Percentiles rank a stretch among this genome's conserved stretches.
These are phyloP conservation scores for Sanghuangporus weigelae DNA, from an alignment of 1,284 basidiomycete genomes.

Conservation along the genomic window DNA sequence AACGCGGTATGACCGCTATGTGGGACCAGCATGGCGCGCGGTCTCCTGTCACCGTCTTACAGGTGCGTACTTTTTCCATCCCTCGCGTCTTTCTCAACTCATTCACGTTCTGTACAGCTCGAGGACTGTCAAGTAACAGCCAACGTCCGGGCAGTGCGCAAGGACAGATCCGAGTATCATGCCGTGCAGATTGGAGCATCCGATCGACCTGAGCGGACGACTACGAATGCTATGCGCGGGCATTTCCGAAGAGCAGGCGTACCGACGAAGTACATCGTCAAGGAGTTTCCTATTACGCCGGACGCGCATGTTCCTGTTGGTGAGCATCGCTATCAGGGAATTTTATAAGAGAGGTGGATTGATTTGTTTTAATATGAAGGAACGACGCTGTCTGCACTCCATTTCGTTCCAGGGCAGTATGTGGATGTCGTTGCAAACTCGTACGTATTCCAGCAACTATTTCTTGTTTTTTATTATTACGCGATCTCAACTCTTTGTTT, in stretches of 20 bases:
- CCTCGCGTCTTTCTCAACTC: neutral
- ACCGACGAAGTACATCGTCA: constrained; percentile 80
- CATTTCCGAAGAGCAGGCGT: constrained; percentile 86
- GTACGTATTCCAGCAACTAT: constrained; percentile 40
- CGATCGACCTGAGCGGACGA: constrained; percentile 61
- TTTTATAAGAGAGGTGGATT: neutral
- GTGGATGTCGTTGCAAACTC: constrained; percentile 93
- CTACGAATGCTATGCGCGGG: constrained; percentile 73
- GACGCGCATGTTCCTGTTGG: constrained; percentile 91
- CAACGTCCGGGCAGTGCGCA: constrained; percentile 59
- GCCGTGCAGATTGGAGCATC: constrained; percentile 83
- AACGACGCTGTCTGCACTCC: constrained; percentile 84
- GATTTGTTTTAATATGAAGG: constrained; percentile 41
- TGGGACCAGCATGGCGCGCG: constrained; percentile 89
- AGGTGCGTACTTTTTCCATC: constrained; percentile 50
- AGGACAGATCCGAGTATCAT: constrained; percentile 70
- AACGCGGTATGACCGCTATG: constrained; percentile 93
- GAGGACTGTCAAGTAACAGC: constrained; percentile 84
- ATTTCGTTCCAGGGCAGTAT: constrained; percentile 97
- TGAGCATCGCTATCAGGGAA: constrained; percentile 31
- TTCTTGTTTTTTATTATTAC: neutral
- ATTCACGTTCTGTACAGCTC: constrained; percentile 38
- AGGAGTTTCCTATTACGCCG: constrained; percentile 85
- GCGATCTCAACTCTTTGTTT: constrained; percentile 13
- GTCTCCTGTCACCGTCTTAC: constrained; percentile 90